Evolutionary conservation across 352 stramenopile genomes (phyloP).

Genomic region (Globisporangium solare): DNA sequence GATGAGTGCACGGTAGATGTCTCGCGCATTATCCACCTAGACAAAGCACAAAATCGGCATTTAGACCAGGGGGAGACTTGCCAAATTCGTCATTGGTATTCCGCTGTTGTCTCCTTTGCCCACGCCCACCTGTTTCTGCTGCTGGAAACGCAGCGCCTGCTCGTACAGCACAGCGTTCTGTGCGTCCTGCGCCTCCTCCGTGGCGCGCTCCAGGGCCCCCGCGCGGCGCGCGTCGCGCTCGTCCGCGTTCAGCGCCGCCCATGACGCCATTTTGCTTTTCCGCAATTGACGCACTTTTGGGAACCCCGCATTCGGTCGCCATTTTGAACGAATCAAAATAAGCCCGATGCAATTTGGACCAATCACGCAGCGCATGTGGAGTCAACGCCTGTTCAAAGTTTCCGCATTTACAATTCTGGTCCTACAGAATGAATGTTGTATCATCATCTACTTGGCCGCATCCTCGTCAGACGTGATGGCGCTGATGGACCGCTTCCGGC

Average conservation of each 20-base stretch:
- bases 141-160: slow-evolving; percentile 59
- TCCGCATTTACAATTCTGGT: too few species aligned
- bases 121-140: slow-evolving; percentile 34
- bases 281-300: background rate
- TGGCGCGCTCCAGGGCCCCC: slow-evolving; percentile 27
- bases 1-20: slow-evolving; percentile 38
- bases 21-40: slow-evolving; percentile 25
- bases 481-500: slow-evolving; percentile 52
- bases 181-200: slow-evolving; percentile 68
- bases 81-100: background rate
- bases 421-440: too few species aligned
- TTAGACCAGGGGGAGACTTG: background rate
- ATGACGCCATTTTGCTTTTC: slow-evolving; percentile 42
- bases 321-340: background rate
- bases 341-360: too few species aligned
- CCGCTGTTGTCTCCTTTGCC: background rate
- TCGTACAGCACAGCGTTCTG: slow-evolving; percentile 56
- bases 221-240: slow-evolving; percentile 18
- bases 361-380: too few species aligned
- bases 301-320: too few species aligned
- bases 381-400: too few species aligned
- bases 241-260: slow-evolving; percentile 57
- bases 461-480: background rate
- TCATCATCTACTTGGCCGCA: background rate
- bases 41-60: too few species aligned